Evolutionary conservation across 441 rosid genomes (phyloP).

Genomic region (Populus hybrid): DNA sequence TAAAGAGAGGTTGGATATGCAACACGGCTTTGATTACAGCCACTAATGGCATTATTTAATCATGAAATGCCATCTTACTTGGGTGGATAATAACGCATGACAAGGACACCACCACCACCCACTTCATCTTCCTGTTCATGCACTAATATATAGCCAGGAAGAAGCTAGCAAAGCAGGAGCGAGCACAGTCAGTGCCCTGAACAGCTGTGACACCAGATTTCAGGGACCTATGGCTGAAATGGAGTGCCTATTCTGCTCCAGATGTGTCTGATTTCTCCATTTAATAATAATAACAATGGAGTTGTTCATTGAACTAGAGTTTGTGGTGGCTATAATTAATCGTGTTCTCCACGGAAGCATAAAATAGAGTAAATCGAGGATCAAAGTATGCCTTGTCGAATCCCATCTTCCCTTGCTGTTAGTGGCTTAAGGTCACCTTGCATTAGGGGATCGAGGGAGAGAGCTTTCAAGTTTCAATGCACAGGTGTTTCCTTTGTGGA

Average conservation of each 20-base stretch:
- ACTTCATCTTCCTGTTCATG: too few relatives aligned
- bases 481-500: neutral
- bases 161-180: too few relatives aligned
- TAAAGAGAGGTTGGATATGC: neutral
- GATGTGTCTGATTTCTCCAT: too few relatives aligned
- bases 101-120: neutral
- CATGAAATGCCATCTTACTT: neutral
- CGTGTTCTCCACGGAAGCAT: neutral
- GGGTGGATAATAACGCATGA: neutral
- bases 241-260: neutral
- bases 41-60: neutral
- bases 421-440: neutral
- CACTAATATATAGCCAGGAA: too few relatives aligned
- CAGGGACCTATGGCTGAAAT: too few relatives aligned
- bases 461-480: neutral
- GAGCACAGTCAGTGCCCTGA: too few relatives aligned
- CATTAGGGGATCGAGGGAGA: neutral
- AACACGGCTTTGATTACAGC: neutral
- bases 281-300: too few relatives aligned
- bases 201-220: too few relatives aligned
- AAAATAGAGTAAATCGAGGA: neutral
- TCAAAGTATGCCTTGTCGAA: neutral
- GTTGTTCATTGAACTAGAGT: too few relatives aligned
- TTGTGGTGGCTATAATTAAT: too few relatives aligned
- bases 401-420: neutral